Conservation (phyloP, 352 stramenopile species). For the Pythium angustatum region DNA sequence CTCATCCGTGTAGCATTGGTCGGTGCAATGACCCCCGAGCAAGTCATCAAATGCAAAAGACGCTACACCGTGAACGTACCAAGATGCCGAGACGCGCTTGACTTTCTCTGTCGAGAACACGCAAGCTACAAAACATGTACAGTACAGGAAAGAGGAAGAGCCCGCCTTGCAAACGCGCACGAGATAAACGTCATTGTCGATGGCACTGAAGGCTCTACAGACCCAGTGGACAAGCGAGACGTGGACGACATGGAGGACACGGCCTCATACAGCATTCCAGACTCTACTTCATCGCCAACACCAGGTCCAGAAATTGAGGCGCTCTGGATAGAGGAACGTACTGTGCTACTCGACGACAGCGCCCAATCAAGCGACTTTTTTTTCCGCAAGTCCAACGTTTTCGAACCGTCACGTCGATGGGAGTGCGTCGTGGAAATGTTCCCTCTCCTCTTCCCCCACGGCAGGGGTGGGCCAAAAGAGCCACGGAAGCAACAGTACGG, state of each 20-base stretch:
- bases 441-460: neutral
- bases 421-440: neutral
- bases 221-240: neutral
- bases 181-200: neutral
- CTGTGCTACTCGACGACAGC: neutral
- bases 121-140: neutral
- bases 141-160: neutral
- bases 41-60: neutral
- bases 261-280: neutral
- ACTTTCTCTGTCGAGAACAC: neutral
- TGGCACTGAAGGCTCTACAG: neutral
- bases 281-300: conserved; percentile 2
- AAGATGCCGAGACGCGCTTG: neutral
- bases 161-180: neutral
- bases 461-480: neutral
- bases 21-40: neutral
- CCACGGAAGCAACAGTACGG: neutral
- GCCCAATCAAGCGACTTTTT: neutral
- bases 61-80: neutral
- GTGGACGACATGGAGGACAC: conserved; percentile 4
- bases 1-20: neutral
- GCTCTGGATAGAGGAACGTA: conserved; percentile 3
- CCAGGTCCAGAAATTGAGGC: neutral
- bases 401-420: neutral
- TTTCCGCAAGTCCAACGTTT: conserved; percentile 6